Percentiles rank a stretch among this genome's conserved stretches.
Evolutionary conservation across 208 protist genomes (phyloP).

Genomic region (Strigomonas galati): DNA sequence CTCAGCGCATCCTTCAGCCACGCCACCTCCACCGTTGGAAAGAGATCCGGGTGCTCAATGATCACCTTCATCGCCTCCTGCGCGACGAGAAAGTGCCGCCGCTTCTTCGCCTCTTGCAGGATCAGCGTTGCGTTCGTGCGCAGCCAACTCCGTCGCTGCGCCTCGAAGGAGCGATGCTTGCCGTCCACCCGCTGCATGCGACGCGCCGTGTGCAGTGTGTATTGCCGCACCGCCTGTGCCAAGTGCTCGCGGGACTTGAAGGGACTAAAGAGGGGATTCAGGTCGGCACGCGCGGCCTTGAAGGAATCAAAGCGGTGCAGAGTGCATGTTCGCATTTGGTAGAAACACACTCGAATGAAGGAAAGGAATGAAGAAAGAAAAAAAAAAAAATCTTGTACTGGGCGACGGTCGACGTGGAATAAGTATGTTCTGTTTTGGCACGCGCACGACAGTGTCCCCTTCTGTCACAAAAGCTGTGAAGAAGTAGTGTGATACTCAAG

Average conservation of each 20-base stretch:
- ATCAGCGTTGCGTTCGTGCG: slow-evolving; percentile 50
- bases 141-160: slow-evolving; percentile 50
- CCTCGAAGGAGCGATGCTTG: slow-evolving; percentile 13
- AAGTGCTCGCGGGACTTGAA: slow-evolving; percentile 36
- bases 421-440: no score
- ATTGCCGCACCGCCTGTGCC: slow-evolving; percentile 28
- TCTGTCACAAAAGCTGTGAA: not conserved
- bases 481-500: not conserved
- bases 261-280: slow-evolving; percentile 41
- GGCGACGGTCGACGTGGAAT: no score
- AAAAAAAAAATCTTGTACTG: no score
- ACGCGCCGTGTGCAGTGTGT: slow-evolving; percentile 22
- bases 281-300: slow-evolving; percentile 32
- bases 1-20: slow-evolving; percentile 73
- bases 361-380: no score
- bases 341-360: not conserved
- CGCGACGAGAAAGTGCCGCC: slow-evolving; percentile 37
- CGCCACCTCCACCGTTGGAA: slow-evolving; percentile 33
- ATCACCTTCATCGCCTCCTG: slow-evolving; percentile 40
- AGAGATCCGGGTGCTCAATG: slow-evolving; percentile 21
- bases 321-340: not conserved
- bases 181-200: slow-evolving; percentile 16
- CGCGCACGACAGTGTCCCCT: no score
- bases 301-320: slow-evolving; percentile 46
- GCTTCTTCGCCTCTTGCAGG: slow-evolving; percentile 57